These are phyloP conservation scores for Pseudopyricularia javanii DNA, from an alignment of 2,329 filamentous ascomycete genomes.

Conservation along the genomic window DNA sequence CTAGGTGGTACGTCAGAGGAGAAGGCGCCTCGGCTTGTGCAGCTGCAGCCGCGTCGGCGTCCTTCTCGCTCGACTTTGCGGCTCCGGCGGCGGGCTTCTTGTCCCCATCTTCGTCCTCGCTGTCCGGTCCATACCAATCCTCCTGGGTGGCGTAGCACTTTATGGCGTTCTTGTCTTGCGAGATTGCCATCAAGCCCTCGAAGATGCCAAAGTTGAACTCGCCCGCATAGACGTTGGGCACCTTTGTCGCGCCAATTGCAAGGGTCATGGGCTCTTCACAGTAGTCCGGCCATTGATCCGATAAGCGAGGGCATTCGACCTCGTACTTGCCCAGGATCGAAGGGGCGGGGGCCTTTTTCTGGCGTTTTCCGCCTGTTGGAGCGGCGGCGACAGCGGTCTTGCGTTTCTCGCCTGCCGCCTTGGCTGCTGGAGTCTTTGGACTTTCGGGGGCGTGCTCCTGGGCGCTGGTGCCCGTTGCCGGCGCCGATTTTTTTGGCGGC, in stretches of 20 bases:
- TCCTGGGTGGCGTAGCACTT: slow-evolving; percentile 8
- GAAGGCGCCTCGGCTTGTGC: background rate
- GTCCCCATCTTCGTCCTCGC: slow-evolving; percentile 2
- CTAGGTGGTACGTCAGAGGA: slow-evolving; percentile 11
- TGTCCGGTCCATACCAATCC: slow-evolving; percentile 1
- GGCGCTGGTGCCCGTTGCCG: background rate
- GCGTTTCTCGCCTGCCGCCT: background rate
- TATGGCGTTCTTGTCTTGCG: slow-evolving; percentile 11
- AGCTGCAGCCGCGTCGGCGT: too few relatives aligned
- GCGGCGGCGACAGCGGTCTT: background rate
- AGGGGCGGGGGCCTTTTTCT: slow-evolving; percentile 2
- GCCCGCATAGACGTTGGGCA: slow-evolving; percentile 14
- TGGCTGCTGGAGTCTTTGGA: background rate
- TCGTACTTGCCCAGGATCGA: slow-evolving; percentile 13
- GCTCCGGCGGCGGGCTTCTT: background rate
- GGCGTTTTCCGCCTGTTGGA: background rate
- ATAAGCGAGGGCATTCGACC: slow-evolving; percentile 13
- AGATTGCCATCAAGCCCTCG: slow-evolving; percentile 16
- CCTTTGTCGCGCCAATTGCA: slow-evolving; percentile 12
- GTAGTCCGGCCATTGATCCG: slow-evolving; percentile 11
- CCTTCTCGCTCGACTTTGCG: background rate
- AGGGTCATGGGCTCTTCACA: slow-evolving; percentile 12
- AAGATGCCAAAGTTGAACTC: slow-evolving; percentile 18
- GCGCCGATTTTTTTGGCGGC: background rate
- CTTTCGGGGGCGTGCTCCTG: background rate